Percentiles rank a stretch among this genome's conserved stretches.
Evolutionary conservation across 495 filamentous ascomycete species (phyloP).

Genomic region (Penicillium waksmanii): DNA sequence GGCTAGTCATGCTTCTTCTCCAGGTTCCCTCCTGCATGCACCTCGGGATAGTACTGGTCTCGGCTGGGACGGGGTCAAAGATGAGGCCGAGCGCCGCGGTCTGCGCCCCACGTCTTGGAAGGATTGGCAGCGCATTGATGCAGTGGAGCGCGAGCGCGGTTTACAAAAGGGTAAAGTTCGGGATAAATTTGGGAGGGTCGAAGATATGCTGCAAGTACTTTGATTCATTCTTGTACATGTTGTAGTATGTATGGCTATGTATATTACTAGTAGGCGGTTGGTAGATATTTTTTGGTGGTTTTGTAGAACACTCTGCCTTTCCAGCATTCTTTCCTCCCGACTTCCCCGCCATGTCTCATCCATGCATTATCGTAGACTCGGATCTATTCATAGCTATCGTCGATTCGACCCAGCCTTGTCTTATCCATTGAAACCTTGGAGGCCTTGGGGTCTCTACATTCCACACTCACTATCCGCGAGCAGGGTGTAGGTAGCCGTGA

Average conservation of each 20-base stretch:
- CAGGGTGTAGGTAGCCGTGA: slow-evolving; percentile 53
- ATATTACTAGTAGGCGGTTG: slow-evolving; percentile 10
- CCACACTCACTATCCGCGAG: slow-evolving; percentile 47
- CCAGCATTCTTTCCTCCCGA: background rate
- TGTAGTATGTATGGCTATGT: slow-evolving; percentile 8
- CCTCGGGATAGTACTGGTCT: slow-evolving; percentile 45
- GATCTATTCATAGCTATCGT: background rate
- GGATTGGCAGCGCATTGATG: slow-evolving; percentile 87
- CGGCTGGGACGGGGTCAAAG: slow-evolving; percentile 78
- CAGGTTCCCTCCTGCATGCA: slow-evolving; percentile 51
- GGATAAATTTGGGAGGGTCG: slow-evolving; percentile 77
- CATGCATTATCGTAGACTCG: slow-evolving; percentile 4
- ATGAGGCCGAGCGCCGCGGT: slow-evolving; percentile 54
- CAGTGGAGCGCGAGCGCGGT: slow-evolving; percentile 71
- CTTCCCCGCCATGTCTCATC: slow-evolving; percentile 2
- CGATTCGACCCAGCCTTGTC: background rate
- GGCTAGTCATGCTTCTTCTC: slow-evolving; percentile 32
- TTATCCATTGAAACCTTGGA: background rate
- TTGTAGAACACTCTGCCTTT: too few relatives aligned
- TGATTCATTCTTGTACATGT: slow-evolving; percentile 13
- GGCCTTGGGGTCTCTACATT: slow-evolving; percentile 12
- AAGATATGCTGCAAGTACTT: slow-evolving; percentile 76
- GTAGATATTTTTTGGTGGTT: background rate
- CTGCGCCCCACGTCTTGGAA: slow-evolving; percentile 66
- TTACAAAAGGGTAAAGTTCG: slow-evolving; percentile 70